Conservation (phyloP, 257 asterid genomes). For the Paulownia fortunei region DNA sequence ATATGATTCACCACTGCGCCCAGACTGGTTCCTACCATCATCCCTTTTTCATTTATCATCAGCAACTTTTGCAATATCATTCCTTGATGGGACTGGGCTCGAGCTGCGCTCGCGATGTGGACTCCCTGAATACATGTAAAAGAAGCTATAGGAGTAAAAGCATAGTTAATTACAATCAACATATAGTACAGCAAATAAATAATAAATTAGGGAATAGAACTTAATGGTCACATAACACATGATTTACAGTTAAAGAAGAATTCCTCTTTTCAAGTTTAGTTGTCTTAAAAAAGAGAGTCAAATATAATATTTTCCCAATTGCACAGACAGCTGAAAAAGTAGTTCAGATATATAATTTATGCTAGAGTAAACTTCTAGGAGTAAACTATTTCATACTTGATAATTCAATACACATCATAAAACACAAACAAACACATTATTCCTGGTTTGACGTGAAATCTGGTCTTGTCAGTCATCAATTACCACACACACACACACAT, state of each 20-base stretch:
- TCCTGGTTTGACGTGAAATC: background rate
- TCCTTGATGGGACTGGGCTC: conserved; percentile 61
- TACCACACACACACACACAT: background rate
- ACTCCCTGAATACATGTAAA: conserved; percentile 69
- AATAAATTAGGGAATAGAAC: background rate
- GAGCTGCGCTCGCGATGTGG: conserved; percentile 54
- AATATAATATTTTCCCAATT: background rate
- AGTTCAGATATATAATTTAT: background rate
- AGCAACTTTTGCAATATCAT: conserved; percentile 44
- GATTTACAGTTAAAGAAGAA: conserved; percentile 5
- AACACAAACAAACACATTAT: background rate
- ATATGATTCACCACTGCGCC: conserved; percentile 58
- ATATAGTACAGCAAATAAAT: conserved; percentile 6
- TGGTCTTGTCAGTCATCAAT: background rate
- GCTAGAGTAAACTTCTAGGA: background rate
- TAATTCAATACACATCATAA: background rate
- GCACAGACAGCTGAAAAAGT: background rate
- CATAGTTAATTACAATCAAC: conserved; percentile 42
- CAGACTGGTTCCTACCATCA: conserved; percentile 53
- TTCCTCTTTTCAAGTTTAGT: background rate
- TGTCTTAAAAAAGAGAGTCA: background rate
- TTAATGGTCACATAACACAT: background rate
- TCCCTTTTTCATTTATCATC: conserved; percentile 59
- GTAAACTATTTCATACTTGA: background rate
- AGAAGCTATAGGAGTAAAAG: conserved; percentile 50